Conservation (phyloP, 495 filamentous ascomycete species). For the Tuber brumale region DNA sequence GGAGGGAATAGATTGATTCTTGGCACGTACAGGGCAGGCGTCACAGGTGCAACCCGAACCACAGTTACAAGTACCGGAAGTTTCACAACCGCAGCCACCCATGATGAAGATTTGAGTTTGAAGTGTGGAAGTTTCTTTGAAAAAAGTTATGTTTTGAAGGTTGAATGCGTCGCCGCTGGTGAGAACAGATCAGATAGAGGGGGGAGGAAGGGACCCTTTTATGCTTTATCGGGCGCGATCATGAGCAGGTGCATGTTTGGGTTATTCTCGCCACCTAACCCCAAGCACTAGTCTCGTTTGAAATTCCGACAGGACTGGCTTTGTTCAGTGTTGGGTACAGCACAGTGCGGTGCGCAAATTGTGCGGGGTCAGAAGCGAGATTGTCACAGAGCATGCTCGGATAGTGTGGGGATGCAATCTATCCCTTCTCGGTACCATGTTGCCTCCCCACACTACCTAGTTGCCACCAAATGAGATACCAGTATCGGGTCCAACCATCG, state of each 20-base stretch:
- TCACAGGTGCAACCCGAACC: background rate
- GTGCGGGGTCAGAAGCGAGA: background rate
- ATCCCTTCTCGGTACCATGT: background rate
- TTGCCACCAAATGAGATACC: background rate
- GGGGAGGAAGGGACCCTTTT: background rate
- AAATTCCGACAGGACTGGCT: background rate
- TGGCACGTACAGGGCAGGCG: background rate
- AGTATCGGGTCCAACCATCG: background rate
- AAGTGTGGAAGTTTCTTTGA: background rate
- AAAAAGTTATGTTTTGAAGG: background rate
- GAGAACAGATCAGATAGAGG: background rate
- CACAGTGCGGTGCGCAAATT: background rate
- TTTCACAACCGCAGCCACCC: slow-evolving; percentile 1
- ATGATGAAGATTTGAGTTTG: background rate
- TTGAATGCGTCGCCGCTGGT: background rate
- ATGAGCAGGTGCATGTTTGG: background rate
- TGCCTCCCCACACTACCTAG: background rate
- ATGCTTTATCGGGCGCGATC: background rate
- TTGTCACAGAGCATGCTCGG: background rate
- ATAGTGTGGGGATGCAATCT: background rate
- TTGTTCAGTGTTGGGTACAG: background rate
- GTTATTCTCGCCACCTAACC: background rate
- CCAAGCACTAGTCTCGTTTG: background rate
- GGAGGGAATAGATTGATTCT: background rate
- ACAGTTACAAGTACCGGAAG: background rate